Evolutionary conservation across 768 basidiomycete genomes (phyloP).

Genomic region (Tricholoma sp.): DNA sequence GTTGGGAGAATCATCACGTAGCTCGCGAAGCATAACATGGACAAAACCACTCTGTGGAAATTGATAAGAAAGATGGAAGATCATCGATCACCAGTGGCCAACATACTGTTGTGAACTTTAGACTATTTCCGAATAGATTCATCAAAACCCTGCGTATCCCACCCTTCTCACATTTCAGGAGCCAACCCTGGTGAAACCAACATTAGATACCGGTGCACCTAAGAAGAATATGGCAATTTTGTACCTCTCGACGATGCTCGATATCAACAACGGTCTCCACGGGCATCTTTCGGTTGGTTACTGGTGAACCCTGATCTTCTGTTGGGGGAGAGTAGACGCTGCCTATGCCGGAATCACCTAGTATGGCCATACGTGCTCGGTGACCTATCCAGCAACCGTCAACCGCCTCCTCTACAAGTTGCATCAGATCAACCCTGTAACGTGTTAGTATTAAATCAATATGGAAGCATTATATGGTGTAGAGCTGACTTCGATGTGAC

Average conservation of each 20-base stretch:
- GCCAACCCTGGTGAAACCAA: constrained; percentile 62
- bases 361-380: constrained; percentile 67
- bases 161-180: constrained; percentile 83
- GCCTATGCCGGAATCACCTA: constrained; percentile 76
- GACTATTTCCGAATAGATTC: constrained; percentile 92
- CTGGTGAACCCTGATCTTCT: constrained; percentile 39
- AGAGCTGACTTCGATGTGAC: constrained; percentile 53
- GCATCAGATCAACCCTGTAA: constrained; percentile 64
- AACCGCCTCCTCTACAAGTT: constrained; percentile 82
- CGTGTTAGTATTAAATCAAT: constrained; percentile 5
- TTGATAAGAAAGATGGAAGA: constrained; percentile 1
- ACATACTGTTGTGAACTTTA: constrained; percentile 84
- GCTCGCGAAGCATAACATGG: constrained; percentile 75
- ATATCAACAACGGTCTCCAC: constrained; percentile 91
- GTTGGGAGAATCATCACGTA: constrained; percentile 54
- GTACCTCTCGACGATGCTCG: constrained; percentile 61
- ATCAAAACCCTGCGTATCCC: constrained; percentile 89
- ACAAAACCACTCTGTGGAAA: constrained; percentile 70
- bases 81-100: neutral
- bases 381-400: constrained; percentile 95
- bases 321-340: constrained; percentile 88
- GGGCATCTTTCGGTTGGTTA: constrained; percentile 34
- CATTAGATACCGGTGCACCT: neutral
- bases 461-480: neutral
- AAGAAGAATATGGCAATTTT: neutral